Evolutionary conservation across 768 basidiomycete genomes (phyloP), one percentile per base, ranked within the genome.

Genomic region (Rhodocollybia butyracea): DNA sequence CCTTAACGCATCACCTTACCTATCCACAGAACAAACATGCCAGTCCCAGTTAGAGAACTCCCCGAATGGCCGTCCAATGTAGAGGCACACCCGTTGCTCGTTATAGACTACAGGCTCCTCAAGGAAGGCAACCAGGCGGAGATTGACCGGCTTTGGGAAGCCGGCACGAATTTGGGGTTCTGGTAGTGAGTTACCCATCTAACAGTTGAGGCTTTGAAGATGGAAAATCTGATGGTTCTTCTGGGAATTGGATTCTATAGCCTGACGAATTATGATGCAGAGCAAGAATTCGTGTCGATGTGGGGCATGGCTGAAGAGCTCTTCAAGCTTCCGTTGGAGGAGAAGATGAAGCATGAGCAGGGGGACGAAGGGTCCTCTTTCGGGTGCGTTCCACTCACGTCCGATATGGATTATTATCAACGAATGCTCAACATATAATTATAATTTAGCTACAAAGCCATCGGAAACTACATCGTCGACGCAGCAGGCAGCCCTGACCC

Each of bases 101-200:
- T 79, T 36, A 65, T 80, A 36, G 77, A 79, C 65, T 80, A 74
- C 54, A 53, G 55, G 29, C 68, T 71, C 32, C 56, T 80, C 43
- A 58, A 63, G 17, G 65, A 63, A 0, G 66, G 71, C 2, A 68
- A 76, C 52, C 36, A 60, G n/a, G 43, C 58, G 4, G 78, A 79
- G 61, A 64, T 73, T 15, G 69, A 75, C 24, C 64, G 58, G 21
- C 68, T 81, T 3, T 78, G 73, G 73, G 59, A 66, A 17, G 78
- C 77, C 0, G 74, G 70, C 30, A 77, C 72, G 1, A 64, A 66
- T 29, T 65, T 76, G n/a, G 78, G 79, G 3, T 81, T 80, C 62
- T 81, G 78, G 74, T 80, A 78, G 74, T 76, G 57, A 60, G 76
- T 74, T 46, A 0, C 7, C 1, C 22, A 12, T 22, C 12, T 27